Percentiles rank a stretch among this genome's conserved stretches.
phyloP scores from a whole-genome alignment of 345 rosid species.

The Stellera chamaejasme region DNA sequence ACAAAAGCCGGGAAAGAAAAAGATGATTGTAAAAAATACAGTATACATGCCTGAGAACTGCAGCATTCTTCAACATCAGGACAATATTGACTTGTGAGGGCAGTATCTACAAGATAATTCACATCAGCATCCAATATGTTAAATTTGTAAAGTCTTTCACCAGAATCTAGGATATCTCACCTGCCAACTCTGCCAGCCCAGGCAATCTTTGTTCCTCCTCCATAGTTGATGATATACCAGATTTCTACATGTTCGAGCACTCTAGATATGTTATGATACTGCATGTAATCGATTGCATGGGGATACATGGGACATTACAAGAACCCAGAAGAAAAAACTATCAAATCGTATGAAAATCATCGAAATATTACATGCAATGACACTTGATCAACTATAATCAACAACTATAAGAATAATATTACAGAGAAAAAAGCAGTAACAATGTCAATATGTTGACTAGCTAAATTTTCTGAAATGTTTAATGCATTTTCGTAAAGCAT shows the following conservation, averaged over 20 bases:
- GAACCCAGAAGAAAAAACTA: too few species aligned
- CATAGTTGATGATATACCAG: conserved; percentile 16
- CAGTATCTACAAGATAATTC: conserved; percentile 11
- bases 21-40: not conserved
- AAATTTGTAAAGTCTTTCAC: conserved; percentile 1
- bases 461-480: too few species aligned
- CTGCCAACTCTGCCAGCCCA: conserved; percentile 14
- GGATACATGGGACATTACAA: too few species aligned
- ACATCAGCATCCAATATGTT: conserved; percentile 12
- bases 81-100: conserved; percentile 10
- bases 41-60: conserved; percentile 1
- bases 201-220: conserved; percentile 26
- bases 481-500: too few species aligned
- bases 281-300: too few species aligned
- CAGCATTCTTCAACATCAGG: conserved; percentile 8
- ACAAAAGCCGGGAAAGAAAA: not conserved
- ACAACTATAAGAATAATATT: too few species aligned
- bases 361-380: too few species aligned
- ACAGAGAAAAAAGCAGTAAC: too few species aligned
- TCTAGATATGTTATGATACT: not conserved
- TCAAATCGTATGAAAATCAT: too few species aligned
- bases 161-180: conserved; percentile 14
- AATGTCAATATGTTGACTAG: too few species aligned
- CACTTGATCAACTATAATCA: too few species aligned
- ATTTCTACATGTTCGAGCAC: conserved; percentile 27